Evolutionary conservation across 805 yeast genomes (phyloP).

Genomic region (Saccharomycopsis sp.): DNA sequence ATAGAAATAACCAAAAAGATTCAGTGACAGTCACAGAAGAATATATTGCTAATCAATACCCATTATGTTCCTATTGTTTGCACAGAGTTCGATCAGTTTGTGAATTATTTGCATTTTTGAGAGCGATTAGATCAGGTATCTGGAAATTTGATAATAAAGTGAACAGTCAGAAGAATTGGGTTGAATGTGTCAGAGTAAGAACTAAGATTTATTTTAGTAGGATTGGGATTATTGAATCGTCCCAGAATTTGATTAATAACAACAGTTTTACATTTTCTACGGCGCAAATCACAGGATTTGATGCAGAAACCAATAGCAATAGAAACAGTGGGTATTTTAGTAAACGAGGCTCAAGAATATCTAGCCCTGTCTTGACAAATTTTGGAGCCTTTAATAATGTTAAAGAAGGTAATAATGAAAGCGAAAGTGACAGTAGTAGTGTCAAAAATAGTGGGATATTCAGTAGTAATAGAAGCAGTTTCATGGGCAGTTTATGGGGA

Average conservation of each 20-base stretch:
- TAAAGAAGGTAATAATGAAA: not conserved
- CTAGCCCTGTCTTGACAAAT: conserved; percentile 22
- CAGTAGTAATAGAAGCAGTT: conserved; percentile 15
- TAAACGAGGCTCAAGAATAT: conserved; percentile 12
- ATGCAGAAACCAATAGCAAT: not conserved
- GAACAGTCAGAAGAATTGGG: conserved; percentile 51
- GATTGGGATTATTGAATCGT: conserved; percentile 43
- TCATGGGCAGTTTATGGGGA: conserved; percentile 19
- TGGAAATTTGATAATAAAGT: conserved; percentile 49
- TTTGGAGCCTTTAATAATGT: conserved; percentile 26
- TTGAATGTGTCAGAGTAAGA: conserved; percentile 55
- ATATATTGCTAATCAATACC: conserved; percentile 41
- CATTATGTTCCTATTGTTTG: conserved; percentile 78
- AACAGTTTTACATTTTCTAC: conserved; percentile 11
- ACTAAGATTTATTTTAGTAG: conserved; percentile 77
- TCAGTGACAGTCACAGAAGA: conserved; percentile 19
- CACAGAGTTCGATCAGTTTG: conserved; percentile 74
- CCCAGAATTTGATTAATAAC: conserved; percentile 16
- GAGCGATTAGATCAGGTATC: conserved; percentile 51
- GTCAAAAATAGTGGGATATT: conserved; percentile 11
- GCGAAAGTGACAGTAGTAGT: conserved; percentile 1
- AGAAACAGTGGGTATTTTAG: conserved; percentile 27
- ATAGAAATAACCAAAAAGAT: conserved; percentile 6
- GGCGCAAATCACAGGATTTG: conserved; percentile 7
- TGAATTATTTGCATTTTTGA: conserved; percentile 71